Conservation (phyloP, 2,329 filamentous ascomycete genomes). For the Colletotrichum sojae region DNA sequence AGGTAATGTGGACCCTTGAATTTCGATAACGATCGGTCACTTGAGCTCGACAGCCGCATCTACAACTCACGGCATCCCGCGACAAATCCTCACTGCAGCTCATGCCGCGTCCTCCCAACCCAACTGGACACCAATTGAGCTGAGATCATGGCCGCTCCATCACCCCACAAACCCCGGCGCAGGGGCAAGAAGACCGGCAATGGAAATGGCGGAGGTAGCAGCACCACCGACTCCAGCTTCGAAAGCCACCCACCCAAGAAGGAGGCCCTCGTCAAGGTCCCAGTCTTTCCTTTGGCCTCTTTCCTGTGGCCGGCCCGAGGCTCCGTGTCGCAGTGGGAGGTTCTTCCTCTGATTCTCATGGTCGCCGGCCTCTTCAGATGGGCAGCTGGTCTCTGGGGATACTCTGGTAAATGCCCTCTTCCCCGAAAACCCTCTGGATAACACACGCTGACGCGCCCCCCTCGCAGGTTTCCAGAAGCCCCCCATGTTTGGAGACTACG, state of each 20-base stretch:
- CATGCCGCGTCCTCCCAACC: slow-evolving; percentile 20
- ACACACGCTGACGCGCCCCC: slow-evolving; percentile 28
- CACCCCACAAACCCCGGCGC: slow-evolving; percentile 73
- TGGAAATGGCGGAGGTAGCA: slow-evolving; percentile 25
- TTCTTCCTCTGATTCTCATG: slow-evolving; percentile 91
- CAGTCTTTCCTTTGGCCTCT: slow-evolving; percentile 91
- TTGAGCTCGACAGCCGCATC: slow-evolving; percentile 21
- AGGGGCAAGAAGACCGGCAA: slow-evolving; percentile 63
- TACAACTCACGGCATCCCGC: neutral
- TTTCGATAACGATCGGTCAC: slow-evolving; percentile 15
- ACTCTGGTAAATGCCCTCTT: slow-evolving; percentile 77
- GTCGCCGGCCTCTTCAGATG: slow-evolving; percentile 91
- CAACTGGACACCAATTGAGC: slow-evolving; percentile 37
- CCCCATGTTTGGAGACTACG: slow-evolving; percentile 96
- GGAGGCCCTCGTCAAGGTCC: slow-evolving; percentile 68
- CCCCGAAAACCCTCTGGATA: neutral
- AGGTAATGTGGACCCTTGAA: slow-evolving; percentile 40
- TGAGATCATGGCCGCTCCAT: slow-evolving; percentile 66
- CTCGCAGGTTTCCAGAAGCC: slow-evolving; percentile 79
- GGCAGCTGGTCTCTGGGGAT: slow-evolving; percentile 93
- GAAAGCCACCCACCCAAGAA: slow-evolving; percentile 46
- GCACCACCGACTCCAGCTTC: neutral
- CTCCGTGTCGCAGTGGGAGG: slow-evolving; percentile 90
- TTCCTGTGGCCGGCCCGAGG: slow-evolving; percentile 94
- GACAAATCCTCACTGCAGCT: slow-evolving; percentile 16